Base-by-base conservation (phyloP, 177 flowering plant genomes). In the Vitis hybrid region DNA sequence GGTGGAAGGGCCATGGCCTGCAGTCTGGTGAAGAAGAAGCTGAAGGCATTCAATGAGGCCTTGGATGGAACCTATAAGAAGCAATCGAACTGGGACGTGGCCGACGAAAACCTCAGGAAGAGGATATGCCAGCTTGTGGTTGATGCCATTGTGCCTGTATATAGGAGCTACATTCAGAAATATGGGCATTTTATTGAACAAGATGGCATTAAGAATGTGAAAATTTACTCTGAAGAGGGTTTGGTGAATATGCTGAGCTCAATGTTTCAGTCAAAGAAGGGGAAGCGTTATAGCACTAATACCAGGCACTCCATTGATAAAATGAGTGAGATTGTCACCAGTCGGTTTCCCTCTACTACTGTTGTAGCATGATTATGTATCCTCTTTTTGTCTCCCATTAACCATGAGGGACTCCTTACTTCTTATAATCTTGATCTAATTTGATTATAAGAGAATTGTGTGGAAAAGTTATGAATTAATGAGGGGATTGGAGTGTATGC, bases 31-130 rank as follows among this genome's bases (percentile, higher is more conserved):
- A 91, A 83, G 86, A 89, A 82, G 69, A 80, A 88, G 79, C 78
- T 95, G 2, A 84, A 82, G 52, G 76, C 78, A 21, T 95, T 95
- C 78, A 83, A 86, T 66, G 88, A 87, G 59, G 87, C 83, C 3
- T 90, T 96, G 64, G 98, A 92, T 56, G 83, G 81, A 0, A 82
- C 86, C 82, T 88, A 83, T 64, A 80, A 82, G 81, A 87, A 89
- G 78, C 98, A 96, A 46, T 86, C 86, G 17, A 81, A 75, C 8
- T 96, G 99, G 97, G 84, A 87, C 32, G 61, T 94, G 10, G 64
- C 82, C 0, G 94, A 92, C 18, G 86, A 81, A 60, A 87, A 70
- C 30, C 71, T 91, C 77, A 87, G 97, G 72, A 82, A 83, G 80
- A 92, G 84, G 72, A 85, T 82, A 0, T 81, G 90, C 62, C 81